Evolutionary conservation across 2,329 filamentous ascomycete genomes (phyloP), one percentile per base, ranked within the genome.

Genomic region (Penicillium sp.): DNA sequence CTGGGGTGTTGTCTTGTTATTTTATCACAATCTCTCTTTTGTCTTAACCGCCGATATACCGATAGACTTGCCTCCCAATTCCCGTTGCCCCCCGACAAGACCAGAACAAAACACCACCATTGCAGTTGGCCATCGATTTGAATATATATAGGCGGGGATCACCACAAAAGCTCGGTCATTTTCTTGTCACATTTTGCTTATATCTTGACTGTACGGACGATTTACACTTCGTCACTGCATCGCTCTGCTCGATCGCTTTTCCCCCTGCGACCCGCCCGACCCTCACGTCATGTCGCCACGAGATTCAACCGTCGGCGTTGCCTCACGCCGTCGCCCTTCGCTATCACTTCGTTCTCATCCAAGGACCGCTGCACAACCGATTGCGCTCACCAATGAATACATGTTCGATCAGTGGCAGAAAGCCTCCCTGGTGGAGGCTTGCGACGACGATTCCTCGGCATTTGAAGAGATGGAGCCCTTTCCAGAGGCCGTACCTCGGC

Each of bases 251-350:
- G 59, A 60, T 65, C 52, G 54, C 35, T 37, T 56, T 55, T 37
- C 40, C 58, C 46, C 46, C 19, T 48, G 26, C 46, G 57, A 46
- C n/a, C 54, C 42, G 40, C 55, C 43, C 55, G 38, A 49, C 42
- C 58, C 58, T 52, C 52, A 60, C 65, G 58, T 61, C 55, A 76
- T 76, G 73, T 67, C 71, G 59, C 69, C 72, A 61, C 68, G 71
- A 67, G 75, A 78, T 52, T 63, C 65, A 6, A 66, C 55, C 51
- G 59, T 68, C 30, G 60, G 51, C 51, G 26, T 69, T 59, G 65
- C 74, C 30, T 65, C 73, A 40, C 70, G 72, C 35, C 75, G 76
- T 60, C 74, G 76, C 63, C 71, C 77, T 33, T 80, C 79, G 16
- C 63, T 80, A 40, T 73, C 76, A 13, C 66, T 76, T 56, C 73